Evolutionary conservation across 202 grass and related monocot genomes (phyloP), one percentile per base, ranked within the genome.

Genomic region (Schoenoplectus triqueter): DNA sequence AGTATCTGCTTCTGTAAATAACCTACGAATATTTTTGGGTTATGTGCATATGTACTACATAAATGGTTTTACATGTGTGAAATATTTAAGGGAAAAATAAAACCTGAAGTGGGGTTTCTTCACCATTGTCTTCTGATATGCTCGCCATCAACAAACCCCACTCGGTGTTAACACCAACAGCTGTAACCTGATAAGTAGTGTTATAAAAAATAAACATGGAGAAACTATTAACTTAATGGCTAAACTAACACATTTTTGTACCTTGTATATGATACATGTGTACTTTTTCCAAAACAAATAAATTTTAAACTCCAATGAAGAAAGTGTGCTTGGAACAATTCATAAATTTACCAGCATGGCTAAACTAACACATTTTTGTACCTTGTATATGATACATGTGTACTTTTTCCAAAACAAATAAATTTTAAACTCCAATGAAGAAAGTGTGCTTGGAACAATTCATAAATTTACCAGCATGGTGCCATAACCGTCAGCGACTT

Each of bases 21-120:
- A 77, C 21, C 21, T 10, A 77, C 20, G 57, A 77, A 57, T 13
- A 40, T 1, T 14, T 46, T 76, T 31, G 10, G 48, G 20, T 55
- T 76, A 73, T 39, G 2, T 15, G 50, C 4, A 57, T 11, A 31
- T 57, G 21, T 56, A 62, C 15, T 31, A 57, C 13, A 77, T n/a
- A 57, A 3, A 59, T 42, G 52, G 13, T 78, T 78, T 59, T n/a
- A 9, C 31, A 3, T 6, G n/a, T 15, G 6, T n/a, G 6, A 40
- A 47, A 48, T 14, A 54, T 39, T 2, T 55, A 18, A 75, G 10
- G 64, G 84, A 6, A 79, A 82, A 21, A 77, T 44, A 64, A 88
- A 88, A 98, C 95, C 91, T 98, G 95, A 66, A 95, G 87, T 60
- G 95, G 95, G 81, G 95, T 98, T 86, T 98, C 96, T 95, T 95